These are phyloP conservation scores for Kodamaea ohmeri DNA, from an alignment of 1,139 yeast species.

Conservation along the genomic window DNA sequence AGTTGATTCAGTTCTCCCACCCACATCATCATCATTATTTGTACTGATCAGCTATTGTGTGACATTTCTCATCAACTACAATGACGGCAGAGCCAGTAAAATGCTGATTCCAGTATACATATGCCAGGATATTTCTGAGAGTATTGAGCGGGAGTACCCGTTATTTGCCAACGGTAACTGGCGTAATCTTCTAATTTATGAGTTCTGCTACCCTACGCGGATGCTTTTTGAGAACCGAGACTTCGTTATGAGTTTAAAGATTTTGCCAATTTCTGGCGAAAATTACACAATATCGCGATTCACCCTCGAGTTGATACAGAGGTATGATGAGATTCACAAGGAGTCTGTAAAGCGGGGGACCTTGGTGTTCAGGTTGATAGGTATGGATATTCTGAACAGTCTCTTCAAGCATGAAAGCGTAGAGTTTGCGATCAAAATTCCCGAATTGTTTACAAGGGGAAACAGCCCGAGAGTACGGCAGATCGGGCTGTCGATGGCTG, in stretches of 20 bases:
- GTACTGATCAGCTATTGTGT: background rate
- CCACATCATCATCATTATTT: background rate
- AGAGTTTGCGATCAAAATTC: background rate
- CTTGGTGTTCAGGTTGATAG: background rate
- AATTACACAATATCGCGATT: background rate
- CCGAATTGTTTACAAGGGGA: background rate
- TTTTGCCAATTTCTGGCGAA: background rate
- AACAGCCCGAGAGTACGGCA: background rate
- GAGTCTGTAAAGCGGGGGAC: background rate
- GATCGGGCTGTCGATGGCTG: background rate
- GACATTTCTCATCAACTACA: background rate
- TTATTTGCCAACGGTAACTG: constrained; percentile 17
- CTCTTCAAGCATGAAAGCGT: background rate
- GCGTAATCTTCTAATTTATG: constrained; percentile 13
- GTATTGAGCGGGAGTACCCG: background rate
- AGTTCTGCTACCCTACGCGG: constrained; percentile 2
- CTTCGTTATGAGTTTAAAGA: background rate
- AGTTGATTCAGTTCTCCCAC: background rate
- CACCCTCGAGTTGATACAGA: background rate
- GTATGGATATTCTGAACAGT: background rate
- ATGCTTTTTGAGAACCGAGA: background rate
- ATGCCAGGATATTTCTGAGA: background rate
- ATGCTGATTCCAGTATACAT: background rate
- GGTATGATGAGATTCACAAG: background rate
- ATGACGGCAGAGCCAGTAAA: background rate